Evolutionary conservation across 805 yeast species (phyloP), one percentile per base, ranked within the genome.

Genomic region (Wickerhamomyces xylosicus): DNA sequence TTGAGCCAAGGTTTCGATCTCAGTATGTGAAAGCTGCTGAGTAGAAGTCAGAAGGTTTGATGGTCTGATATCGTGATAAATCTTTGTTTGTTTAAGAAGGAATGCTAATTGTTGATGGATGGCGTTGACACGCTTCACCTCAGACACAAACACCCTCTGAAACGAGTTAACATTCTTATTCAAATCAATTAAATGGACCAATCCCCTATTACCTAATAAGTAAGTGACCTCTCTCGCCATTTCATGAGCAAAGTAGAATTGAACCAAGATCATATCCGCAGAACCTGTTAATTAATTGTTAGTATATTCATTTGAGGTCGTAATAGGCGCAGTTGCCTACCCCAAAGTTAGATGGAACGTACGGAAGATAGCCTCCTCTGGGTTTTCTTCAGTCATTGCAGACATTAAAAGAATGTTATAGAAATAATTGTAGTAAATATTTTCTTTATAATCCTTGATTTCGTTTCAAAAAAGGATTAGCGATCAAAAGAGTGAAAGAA

Each of bases 211-310:
- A 4, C 98, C 99, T 29, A 92, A 66, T 20, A 85, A 75, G 41
- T 85, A 74, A n/a, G 87, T 80, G 31, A 86, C 76, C 43, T 87
- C 95, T 46, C 97, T 69, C 7, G 95, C 76, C 34, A 84, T 79
- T 62, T 92, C 99, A 20, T 85, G 78, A 8, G 97, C 90, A 43
- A 92, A 77, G 59, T 85, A 90, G 49, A 92, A 69, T 66, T 92
- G 96, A 38, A 90, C 83, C 51, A 89, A 73, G 36, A 95, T 77
- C 97, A 92, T 94, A 54, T 85, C 95, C 80, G 97, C 97, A 41
- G 97, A 89, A 70, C 96, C 58, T 54, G 19, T 3, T 17, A 19
- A 11, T 4, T 4, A 10, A 14, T 14, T 37, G 44, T 44, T 44
- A 49, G 42, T 42, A 35, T 13, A 17, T 20, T 14, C 15, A 17